Evolutionary conservation across 164 flowering plant genomes (phyloP).

Genomic region (Vitis vinifera): DNA sequence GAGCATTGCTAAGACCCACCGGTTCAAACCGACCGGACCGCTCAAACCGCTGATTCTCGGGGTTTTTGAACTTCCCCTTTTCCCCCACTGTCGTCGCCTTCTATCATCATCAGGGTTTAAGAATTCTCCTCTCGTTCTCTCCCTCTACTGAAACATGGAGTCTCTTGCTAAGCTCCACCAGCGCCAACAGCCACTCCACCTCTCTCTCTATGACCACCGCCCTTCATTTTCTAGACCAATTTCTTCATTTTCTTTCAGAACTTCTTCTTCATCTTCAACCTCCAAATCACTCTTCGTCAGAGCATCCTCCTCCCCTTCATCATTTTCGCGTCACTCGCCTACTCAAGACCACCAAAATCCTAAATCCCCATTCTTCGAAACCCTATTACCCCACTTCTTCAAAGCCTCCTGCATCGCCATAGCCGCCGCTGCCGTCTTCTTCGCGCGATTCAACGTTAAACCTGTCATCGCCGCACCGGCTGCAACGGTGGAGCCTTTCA

Average conservation of each 20-base stretch:
- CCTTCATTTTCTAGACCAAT: slow-evolving; percentile 32
- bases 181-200: slow-evolving; percentile 27
- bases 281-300: slow-evolving; percentile 12
- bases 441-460: slow-evolving; percentile 34
- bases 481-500: slow-evolving; percentile 24
- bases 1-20: not conserved
- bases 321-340: slow-evolving; percentile 6
- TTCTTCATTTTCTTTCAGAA: slow-evolving; percentile 29
- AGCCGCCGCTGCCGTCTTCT: slow-evolving; percentile 50
- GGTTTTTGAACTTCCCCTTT: not conserved
- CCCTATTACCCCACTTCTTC: slow-evolving; percentile 32
- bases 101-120: slow-evolving; percentile 13
- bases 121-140: not conserved
- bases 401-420: slow-evolving; percentile 43
- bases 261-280: slow-evolving; percentile 8
- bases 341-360: slow-evolving; percentile 16
- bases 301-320: slow-evolving; percentile 21
- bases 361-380: slow-evolving; percentile 12
- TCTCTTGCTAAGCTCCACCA: slow-evolving; percentile 29
- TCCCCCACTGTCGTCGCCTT: not conserved
- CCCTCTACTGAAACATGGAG: slow-evolving; percentile 31
- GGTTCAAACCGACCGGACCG: not conserved
- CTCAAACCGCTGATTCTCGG: not conserved
- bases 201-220: slow-evolving; percentile 33
- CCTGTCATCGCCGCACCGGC: slow-evolving; percentile 43